phyloP scores from a whole-genome alignment of 495 filamentous ascomycete genomes.

The Staphylotrichum longicolle region DNA sequence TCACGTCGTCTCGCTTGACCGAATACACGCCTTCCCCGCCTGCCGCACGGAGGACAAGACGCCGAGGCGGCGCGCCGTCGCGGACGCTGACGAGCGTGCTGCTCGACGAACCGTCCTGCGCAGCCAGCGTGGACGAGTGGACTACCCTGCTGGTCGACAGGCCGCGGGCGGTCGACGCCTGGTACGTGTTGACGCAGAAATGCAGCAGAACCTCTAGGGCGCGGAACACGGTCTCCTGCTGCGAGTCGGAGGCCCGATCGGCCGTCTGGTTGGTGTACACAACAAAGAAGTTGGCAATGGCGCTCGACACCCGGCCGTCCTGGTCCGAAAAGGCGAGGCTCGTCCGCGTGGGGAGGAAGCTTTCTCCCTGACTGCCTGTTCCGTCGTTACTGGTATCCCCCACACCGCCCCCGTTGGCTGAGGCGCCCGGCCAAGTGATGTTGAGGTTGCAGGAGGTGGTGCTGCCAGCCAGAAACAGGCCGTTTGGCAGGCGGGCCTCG shows the following conservation, averaged over 20 bases:
- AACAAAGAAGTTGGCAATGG: slow-evolving; percentile 30
- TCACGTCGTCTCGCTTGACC: slow-evolving; percentile 20
- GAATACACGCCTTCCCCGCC: slow-evolving; percentile 17
- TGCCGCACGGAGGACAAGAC: not conserved
- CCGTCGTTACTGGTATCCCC: not conserved
- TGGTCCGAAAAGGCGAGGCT: slow-evolving; percentile 26
- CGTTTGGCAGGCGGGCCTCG: slow-evolving; percentile 30
- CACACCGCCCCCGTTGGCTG: not conserved
- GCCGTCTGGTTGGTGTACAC: slow-evolving; percentile 28
- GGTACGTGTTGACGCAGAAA: slow-evolving; percentile 36
- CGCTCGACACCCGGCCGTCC: slow-evolving; percentile 20
- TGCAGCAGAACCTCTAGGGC: slow-evolving; percentile 31
- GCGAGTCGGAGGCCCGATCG: not conserved
- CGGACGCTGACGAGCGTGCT: not conserved
- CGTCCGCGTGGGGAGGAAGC: slow-evolving; percentile 20
- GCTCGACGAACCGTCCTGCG: not conserved
- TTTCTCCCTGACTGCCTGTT: not conserved
- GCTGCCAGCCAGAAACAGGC: slow-evolving; percentile 24
- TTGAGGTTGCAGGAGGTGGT: slow-evolving; percentile 27
- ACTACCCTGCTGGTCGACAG: slow-evolving; percentile 21
- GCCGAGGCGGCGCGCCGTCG: not conserved
- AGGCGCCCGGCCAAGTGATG: slow-evolving; percentile 20
- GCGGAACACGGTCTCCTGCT: slow-evolving; percentile 18
- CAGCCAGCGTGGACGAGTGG: slow-evolving; percentile 19
- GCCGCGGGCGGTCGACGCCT: slow-evolving; percentile 16